Base-by-base conservation (phyloP, 257 asterid species). In the Capsicum baccatum region DNA sequence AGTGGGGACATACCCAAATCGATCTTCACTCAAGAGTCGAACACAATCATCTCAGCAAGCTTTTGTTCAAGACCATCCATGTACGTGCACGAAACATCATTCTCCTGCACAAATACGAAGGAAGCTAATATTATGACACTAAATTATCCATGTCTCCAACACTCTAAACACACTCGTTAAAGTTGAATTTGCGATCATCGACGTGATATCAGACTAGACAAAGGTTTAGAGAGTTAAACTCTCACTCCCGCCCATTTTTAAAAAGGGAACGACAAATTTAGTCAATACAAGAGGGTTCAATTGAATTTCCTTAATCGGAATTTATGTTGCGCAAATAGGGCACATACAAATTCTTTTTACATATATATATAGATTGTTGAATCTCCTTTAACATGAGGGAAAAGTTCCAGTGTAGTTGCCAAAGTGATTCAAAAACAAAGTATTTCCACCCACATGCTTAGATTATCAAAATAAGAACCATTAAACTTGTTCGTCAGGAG, bases 41-140 rank as follows among this genome's bases (percentile, higher is more conserved):
- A 67, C 74, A 35, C 19, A 37, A 67, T 67, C 74, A 67, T 67
- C 74, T 67, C 73, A 6, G n/a, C 10, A 66, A 66, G n/a, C 47
- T 66, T 66, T 66, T 66, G 73, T 13, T 6, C n/a, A 13, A 66
- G 47, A 66, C 47, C 73, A 66, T 66, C 73, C 11, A 67, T 67
- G 19, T n/a, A 35, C 74, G 16, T 67, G 74, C 74, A 67, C 33
- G 74, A 67, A 67, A 7, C 74, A 67, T 35, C 74, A 35, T 10
- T 15, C 74, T 67, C 74, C 74, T 67, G 74, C 74, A 35, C 4
- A 35, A 1, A 7, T 66, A 66, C 33, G 47, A 66, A 66, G 14
- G 3, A n/a, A 19, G 6, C 6, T 62, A 62, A 62, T 7, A 62
- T 62, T 62, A 19, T 19, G 39, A 19, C 37, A 62, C 68, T 62